These are phyloP conservation scores for Setaria italica DNA, from an alignment of 202 grass and related monocot species.

Conservation along the genomic window DNA sequence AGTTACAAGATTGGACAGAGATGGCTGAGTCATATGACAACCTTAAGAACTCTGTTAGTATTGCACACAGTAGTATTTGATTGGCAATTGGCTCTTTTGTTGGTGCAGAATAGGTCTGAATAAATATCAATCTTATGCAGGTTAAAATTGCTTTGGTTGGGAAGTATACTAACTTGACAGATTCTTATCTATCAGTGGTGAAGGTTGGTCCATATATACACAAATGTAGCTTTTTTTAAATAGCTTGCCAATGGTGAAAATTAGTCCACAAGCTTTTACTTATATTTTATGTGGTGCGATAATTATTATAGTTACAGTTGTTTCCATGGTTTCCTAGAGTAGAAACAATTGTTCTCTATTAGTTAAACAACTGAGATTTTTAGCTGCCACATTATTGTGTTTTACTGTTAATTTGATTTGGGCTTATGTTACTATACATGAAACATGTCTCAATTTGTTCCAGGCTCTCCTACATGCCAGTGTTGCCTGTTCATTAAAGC, in stretches of 20 bases:
- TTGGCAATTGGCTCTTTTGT: conserved; percentile 7
- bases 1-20: conserved; percentile 81
- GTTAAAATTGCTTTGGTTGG: conserved; percentile 99
- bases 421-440: conserved; percentile 18
- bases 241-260: conserved; percentile 32
- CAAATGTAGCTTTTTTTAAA: neutral
- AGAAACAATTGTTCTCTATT: conserved; percentile 22
- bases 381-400: conserved; percentile 15
- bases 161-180: conserved; percentile 93
- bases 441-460: conserved; percentile 34
- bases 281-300: neutral
- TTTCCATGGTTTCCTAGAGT: conserved; percentile 24
- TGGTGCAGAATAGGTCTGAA: conserved; percentile 21
- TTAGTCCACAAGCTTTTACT: neutral
- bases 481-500: conserved; percentile 76
- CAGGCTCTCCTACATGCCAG: conserved; percentile 92
- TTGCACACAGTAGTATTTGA: conserved; percentile 39
- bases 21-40: conserved; percentile 90
- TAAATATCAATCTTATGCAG: conserved; percentile 52
- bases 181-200: conserved; percentile 95
- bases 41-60: conserved; percentile 77
- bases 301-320: neutral
- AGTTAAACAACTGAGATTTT: conserved; percentile 20
- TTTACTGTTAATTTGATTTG: neutral
- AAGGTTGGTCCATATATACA: conserved; percentile 58